phyloP scores from a whole-genome alignment of 106 monocot species.

The Apostasia ramifera region DNA sequence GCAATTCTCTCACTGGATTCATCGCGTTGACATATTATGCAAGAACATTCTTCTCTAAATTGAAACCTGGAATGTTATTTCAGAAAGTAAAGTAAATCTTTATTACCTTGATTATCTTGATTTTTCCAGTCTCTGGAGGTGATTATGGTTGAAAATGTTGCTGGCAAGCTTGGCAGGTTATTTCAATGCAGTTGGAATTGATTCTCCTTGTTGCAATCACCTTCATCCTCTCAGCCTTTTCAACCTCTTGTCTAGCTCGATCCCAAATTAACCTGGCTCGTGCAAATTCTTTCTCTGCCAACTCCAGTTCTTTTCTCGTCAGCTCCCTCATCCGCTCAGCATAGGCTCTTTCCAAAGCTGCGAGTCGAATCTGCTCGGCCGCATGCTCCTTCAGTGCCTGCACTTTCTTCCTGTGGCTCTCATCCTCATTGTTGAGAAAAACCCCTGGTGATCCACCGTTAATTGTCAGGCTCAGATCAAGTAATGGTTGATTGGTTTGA shows the following conservation, averaged over 20 bases:
- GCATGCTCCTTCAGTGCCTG: slow-evolving; percentile 47
- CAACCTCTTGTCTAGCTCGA: slow-evolving; percentile 57
- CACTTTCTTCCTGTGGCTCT: slow-evolving; percentile 11
- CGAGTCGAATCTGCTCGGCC: slow-evolving; percentile 54
- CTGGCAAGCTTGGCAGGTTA: slow-evolving; percentile 65
- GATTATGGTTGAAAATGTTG: slow-evolving; percentile 45
- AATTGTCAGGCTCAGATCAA: slow-evolving; percentile 59
- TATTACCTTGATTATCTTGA: too few relatives aligned
- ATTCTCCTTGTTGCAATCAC: slow-evolving; percentile 39
- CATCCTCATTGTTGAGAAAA: slow-evolving; percentile 14
- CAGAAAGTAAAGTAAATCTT: not conserved
- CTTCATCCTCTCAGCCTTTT: slow-evolving; percentile 78
- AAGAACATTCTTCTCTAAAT: too few relatives aligned
- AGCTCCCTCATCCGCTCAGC: slow-evolving; percentile 64
- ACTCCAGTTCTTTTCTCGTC: slow-evolving; percentile 56
- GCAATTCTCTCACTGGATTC: not conserved
- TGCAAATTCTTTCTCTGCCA: slow-evolving; percentile 69
- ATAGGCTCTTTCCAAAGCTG: slow-evolving; percentile 54
- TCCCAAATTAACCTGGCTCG: slow-evolving; percentile 72
- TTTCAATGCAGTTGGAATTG: slow-evolving; percentile 33
- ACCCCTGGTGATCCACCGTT: slow-evolving; percentile 13
- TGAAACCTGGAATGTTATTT: not conserved
- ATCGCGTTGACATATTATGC: too few relatives aligned
- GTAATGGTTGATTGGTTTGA: not conserved
- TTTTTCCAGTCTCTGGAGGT: too few relatives aligned